Evolutionary conservation across 805 yeast species (phyloP), one percentile per base, ranked within the genome.

Genomic region (Lipomyces anomalus): DNA sequence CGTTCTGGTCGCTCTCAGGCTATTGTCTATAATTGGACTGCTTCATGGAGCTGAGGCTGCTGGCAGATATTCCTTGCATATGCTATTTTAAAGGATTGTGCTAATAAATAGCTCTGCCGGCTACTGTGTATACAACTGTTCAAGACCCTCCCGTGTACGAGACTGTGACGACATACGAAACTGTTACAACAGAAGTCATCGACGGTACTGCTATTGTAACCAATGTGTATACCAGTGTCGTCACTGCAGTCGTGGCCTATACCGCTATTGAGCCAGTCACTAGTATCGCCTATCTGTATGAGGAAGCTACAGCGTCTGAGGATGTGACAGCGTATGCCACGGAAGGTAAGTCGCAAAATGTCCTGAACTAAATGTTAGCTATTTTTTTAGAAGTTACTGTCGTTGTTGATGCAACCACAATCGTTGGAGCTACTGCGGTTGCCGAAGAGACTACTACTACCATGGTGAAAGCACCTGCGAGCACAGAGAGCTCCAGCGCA

Each of bases 351-450:
- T n/a, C n/a, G n/a, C n/a, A n/a, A n/a, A n/a, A n/a, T n/a, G n/a
- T n/a, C n/a, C n/a, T n/a, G n/a, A n/a, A n/a, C n/a, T n/a, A n/a
- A n/a, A n/a, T n/a, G n/a, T n/a, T n/a, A n/a, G n/a, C n/a, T n/a
- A n/a, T n/a, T n/a, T n/a, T n/a, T n/a, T n/a, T n/a, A n/a, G n/a
- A n/a, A n/a, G n/a, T n/a, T 28, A 35, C 38, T 39, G 35, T 47
- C 45, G 34, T 41, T 6, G 21, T 37, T 4, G 40, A 38, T 13
- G 24, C 43, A 5, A 20, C 44, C 3, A 16, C 63, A 20, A 46
- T 62, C 22, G 28, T 63, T 23, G 48, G 65, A 40, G 45, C 58
- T 23, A 30, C 47, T 30, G 17, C 62, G 11, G 18, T 64, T 30
- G 44, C 67, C 13, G 47, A 50, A 16, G 29, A 46, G 16, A 11